A percentile compares a stretch with the other conserved stretches of the same genome.
These are phyloP conservation scores for Aquanectria penicillioides DNA, from an alignment of 2,329 filamentous ascomycete genomes.

Conservation along the genomic window DNA sequence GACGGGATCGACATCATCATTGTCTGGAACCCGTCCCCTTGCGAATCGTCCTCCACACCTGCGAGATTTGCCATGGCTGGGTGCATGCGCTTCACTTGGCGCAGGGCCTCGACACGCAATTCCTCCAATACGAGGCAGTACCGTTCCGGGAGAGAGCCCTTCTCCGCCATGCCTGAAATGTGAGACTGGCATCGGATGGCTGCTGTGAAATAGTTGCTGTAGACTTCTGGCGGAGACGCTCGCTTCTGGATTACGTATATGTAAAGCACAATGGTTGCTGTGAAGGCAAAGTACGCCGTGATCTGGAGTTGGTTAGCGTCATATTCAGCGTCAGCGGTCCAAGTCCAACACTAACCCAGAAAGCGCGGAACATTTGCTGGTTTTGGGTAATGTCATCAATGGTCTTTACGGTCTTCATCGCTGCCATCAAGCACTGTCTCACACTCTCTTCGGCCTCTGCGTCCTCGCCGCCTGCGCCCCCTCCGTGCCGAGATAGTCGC, in stretches of 20 bases:
- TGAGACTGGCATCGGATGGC: conserved; percentile 35
- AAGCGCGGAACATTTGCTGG: conserved; percentile 36
- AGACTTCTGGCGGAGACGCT: conserved; percentile 31
- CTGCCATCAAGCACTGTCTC: conserved; percentile 31
- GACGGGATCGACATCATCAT: conserved; percentile 21
- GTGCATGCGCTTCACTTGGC: conserved; percentile 34
- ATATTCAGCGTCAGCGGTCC: background rate
- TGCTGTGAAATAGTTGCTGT: conserved; percentile 31
- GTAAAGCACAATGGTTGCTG: conserved; percentile 37
- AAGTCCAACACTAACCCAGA: conserved; percentile 27
- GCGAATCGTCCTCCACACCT: background rate
- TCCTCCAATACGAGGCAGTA: conserved; percentile 39
- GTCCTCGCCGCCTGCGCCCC: conserved; percentile 9
- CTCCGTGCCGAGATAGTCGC: conserved; percentile 19
- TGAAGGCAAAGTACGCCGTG: conserved; percentile 40
- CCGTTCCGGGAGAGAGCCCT: conserved; percentile 33
- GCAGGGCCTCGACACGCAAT: conserved; percentile 33
- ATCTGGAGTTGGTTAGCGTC: conserved; percentile 26
- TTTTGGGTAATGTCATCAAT: conserved; percentile 37
- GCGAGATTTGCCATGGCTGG: conserved; percentile 19
- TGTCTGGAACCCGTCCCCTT: conserved; percentile 26
- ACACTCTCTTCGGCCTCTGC: conserved; percentile 30
- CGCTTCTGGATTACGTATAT: conserved; percentile 41
- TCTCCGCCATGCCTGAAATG: conserved; percentile 36
- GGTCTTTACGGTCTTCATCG: conserved; percentile 33